These are phyloP conservation scores for Raffaelea arxii DNA, from an alignment of 2,329 filamentous ascomycete species.

Conservation along the genomic window DNA sequence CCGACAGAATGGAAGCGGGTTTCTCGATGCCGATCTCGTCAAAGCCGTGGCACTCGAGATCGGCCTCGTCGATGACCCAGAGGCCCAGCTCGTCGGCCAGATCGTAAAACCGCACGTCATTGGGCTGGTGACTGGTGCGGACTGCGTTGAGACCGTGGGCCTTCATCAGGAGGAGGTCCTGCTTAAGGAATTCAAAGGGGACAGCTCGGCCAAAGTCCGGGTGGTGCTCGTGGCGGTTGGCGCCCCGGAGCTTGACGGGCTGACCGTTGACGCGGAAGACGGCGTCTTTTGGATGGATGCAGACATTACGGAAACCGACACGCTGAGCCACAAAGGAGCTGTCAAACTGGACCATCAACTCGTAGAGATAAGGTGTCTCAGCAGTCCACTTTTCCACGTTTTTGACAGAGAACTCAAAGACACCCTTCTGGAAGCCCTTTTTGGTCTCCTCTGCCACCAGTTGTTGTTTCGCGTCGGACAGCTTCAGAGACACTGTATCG, in stretches of 20 bases:
- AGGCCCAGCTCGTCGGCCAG: constrained; percentile 55
- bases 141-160: constrained; percentile 61
- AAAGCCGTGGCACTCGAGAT: constrained; percentile 29
- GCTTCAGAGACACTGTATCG: background rate
- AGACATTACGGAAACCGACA: constrained; percentile 52
- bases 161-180: constrained; percentile 61
- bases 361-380: constrained; percentile 48
- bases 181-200: constrained; percentile 48
- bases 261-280: constrained; percentile 53
- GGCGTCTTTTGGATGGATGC: constrained; percentile 50
- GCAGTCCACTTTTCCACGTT: constrained; percentile 52
- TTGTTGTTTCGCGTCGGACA: background rate
- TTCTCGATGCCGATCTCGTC: background rate
- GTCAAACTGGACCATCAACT: constrained; percentile 21
- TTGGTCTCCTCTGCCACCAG: background rate
- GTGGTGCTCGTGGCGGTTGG: constrained; percentile 64
- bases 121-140: constrained; percentile 58
- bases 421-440: background rate
- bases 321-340: constrained; percentile 27
- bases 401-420: constrained; percentile 23
- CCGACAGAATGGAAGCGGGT: constrained; percentile 32
- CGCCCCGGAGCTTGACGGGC: constrained; percentile 50
- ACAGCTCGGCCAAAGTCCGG: constrained; percentile 52
- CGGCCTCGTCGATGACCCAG: constrained; percentile 45
- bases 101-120: constrained; percentile 48